phyloP scores from a whole-genome alignment of 169 alveolate species.

The Condylostoma magnum region DNA sequence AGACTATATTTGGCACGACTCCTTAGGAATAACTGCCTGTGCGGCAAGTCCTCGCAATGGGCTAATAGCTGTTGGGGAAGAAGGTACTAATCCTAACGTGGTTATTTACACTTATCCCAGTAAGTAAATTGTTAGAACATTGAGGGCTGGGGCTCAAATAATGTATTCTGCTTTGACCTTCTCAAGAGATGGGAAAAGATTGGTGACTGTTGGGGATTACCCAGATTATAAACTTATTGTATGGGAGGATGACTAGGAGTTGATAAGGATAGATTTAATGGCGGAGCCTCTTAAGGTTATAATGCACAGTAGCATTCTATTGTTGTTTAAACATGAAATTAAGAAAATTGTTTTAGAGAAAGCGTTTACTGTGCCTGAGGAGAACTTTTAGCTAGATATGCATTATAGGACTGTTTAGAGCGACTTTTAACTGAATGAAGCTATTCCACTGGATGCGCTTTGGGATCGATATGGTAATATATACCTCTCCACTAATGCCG shows the following conservation, averaged over 20 bases:
- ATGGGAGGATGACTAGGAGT: conserved; percentile 13
- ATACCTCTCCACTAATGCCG: conserved; percentile 24
- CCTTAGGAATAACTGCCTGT: conserved; percentile 24
- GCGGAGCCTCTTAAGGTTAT: conserved; percentile 15
- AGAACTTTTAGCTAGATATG: background rate
- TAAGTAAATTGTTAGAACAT: background rate
- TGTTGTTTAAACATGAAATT: conserved; percentile 30
- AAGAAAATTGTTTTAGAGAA: background rate
- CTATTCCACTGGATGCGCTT: conserved; percentile 5
- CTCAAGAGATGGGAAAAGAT: background rate
- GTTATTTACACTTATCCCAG: conserved; percentile 3
- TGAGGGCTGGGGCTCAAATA: conserved; percentile 8
- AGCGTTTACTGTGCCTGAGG: background rate
- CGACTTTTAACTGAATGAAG: background rate
- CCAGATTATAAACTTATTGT: conserved; percentile 2
- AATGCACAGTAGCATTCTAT: background rate
- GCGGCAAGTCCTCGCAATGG: conserved; percentile 19
- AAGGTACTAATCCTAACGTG: conserved; percentile 5
- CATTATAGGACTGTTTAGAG: background rate
- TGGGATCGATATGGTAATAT: conserved; percentile 27
- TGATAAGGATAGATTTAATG: background rate
- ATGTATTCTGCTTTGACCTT: conserved; percentile 23
- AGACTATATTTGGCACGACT: conserved; percentile 24
- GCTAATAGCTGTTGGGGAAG: conserved; percentile 23
- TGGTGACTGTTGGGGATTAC: conserved; percentile 29